Conservation (phyloP, 176 grass and related monocot species). For the Carex scoparia region DNA sequence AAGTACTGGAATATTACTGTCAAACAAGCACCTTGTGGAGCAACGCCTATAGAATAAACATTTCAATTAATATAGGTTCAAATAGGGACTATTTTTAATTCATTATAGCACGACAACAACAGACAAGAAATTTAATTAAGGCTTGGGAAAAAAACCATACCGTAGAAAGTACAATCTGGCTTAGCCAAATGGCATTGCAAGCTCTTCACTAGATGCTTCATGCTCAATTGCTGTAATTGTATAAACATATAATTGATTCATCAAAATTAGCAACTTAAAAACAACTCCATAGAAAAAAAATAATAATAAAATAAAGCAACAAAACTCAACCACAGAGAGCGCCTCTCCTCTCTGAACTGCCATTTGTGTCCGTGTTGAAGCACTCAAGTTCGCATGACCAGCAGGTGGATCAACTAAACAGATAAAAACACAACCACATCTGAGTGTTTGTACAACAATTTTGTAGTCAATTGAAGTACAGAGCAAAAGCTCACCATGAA, state of each 20-base stretch:
- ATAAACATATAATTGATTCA: constrained; percentile 23
- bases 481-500: constrained; percentile 39
- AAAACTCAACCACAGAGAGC: constrained; percentile 51
- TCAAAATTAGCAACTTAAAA: constrained; percentile 23
- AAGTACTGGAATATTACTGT: constrained; percentile 95
- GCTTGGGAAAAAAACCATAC: constrained; percentile 37
- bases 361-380: constrained; percentile 68
- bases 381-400: constrained; percentile 53
- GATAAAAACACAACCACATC: not conserved
- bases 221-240: constrained; percentile 66
- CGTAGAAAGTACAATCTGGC: constrained; percentile 89
- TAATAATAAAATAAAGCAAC: not conserved
- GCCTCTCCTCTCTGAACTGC: constrained; percentile 84
- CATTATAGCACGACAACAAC: not conserved
- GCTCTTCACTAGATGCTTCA: constrained; percentile 80
- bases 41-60: constrained; percentile 54
- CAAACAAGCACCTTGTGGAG: constrained; percentile 80
- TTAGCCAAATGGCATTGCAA: constrained; percentile 95
- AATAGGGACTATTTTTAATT: not conserved
- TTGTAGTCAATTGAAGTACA: not conserved
- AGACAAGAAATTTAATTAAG: not conserved
- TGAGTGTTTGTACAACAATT: not conserved
- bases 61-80: not conserved
- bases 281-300: not conserved
- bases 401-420: constrained; percentile 57